Evolutionary conservation across 345 rosid species (phyloP).

Genomic region (Mangifera indica): DNA sequence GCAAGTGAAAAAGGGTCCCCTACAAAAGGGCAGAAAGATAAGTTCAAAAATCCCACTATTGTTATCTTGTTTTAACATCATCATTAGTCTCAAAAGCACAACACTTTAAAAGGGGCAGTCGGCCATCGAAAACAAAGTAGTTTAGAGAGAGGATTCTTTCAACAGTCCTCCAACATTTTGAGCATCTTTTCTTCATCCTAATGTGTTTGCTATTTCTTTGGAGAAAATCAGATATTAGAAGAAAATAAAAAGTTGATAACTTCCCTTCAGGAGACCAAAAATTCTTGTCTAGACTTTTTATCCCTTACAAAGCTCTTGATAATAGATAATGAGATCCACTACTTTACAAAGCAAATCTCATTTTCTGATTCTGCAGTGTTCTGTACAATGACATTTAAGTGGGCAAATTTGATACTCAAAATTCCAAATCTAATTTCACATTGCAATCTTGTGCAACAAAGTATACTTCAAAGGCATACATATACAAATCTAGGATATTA

Average conservation of each 20-base stretch:
- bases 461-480: no score
- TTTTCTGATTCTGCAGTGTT: not conserved
- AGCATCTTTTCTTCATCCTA: not conserved
- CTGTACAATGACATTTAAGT: no score
- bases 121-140: not conserved
- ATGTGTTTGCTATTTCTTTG: no score
- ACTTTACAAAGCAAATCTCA: not conserved
- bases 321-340: not conserved
- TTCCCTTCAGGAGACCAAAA: not conserved
- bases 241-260: not conserved
- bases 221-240: not conserved
- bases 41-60: constrained; percentile 6
- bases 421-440: not conserved
- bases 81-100: not conserved
- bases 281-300: not conserved
- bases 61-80: constrained; percentile 10
- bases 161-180: not conserved
- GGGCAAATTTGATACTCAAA: no score
- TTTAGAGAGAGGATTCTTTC: not conserved
- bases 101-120: not conserved
- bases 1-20: constrained; percentile 1
- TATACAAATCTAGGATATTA: no score
- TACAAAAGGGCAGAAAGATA: not conserved
- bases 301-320: not conserved
- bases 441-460: no score